Percentiles rank a stretch among this genome's conserved stretches.
Evolutionary conservation across 2,329 filamentous ascomycete species (phyloP).

Genomic region (Fusarium liriodendri): DNA sequence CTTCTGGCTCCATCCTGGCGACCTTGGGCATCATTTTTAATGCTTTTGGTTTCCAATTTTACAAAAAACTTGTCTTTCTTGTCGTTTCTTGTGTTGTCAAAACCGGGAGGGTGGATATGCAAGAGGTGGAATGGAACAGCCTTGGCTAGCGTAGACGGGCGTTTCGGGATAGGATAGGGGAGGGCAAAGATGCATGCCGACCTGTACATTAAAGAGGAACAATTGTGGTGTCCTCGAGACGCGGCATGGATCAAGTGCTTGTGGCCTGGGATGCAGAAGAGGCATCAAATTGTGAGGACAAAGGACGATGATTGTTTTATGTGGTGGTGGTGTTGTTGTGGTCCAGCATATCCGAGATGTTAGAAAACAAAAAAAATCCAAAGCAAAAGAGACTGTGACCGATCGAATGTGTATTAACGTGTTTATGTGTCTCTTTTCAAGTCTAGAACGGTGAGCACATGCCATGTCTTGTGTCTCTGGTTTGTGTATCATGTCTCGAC

Average conservation of each 20-base stretch:
- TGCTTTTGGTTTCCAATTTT: constrained; percentile 27
- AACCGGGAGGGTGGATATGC: constrained; percentile 22
- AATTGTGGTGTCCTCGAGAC: constrained; percentile 30
- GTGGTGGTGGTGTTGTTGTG: constrained; percentile 23
- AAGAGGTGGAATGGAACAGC: constrained; percentile 37
- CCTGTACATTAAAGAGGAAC: constrained; percentile 42
- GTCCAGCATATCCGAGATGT: constrained; percentile 36
- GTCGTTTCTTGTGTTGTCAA: constrained; percentile 35
- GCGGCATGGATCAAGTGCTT: constrained; percentile 27
- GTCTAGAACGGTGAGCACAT: not conserved
- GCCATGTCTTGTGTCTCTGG: not conserved
- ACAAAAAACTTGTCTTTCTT: constrained; percentile 31
- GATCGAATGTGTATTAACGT: constrained; percentile 7
- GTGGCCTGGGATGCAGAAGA: constrained; percentile 8
- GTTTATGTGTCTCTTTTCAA: not conserved
- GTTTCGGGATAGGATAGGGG: constrained; percentile 12
- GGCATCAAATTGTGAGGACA: constrained; percentile 6
- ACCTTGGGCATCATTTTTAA: constrained; percentile 40
- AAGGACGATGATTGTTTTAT: constrained; percentile 9
- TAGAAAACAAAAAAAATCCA: constrained; percentile 36
- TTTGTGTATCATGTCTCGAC: not conserved
- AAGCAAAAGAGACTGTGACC: constrained; percentile 32
- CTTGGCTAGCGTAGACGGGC: constrained; percentile 36
- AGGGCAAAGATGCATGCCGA: constrained; percentile 34
- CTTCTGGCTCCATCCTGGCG: constrained; percentile 45